Percentiles rank a stretch among this genome's conserved stretches.
These are phyloP conservation scores for Lasiosphaeria ovina DNA, from an alignment of 495 filamentous ascomycete species.

Conservation along the genomic window DNA sequence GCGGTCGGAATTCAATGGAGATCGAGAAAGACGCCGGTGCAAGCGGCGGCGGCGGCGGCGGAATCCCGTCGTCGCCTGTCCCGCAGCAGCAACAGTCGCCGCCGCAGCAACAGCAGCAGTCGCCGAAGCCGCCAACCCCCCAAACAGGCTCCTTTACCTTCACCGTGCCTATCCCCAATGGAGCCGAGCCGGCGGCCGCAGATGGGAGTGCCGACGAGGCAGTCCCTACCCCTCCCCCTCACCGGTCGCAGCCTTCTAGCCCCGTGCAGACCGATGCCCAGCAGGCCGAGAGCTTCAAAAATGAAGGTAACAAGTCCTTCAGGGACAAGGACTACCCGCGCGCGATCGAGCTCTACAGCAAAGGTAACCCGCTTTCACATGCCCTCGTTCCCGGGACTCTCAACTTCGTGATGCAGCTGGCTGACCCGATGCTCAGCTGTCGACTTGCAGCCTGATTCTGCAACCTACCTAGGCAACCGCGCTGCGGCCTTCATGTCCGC, in stretches of 20 bases:
- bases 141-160: constrained; percentile 30
- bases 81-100: constrained; percentile 23
- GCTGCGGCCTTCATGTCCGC: constrained; percentile 90
- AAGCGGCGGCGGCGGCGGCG: constrained; percentile 39
- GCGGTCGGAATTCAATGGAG: constrained; percentile 73
- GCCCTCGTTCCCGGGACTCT: neutral
- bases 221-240: constrained; percentile 78
- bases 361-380: constrained; percentile 57
- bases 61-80: constrained; percentile 43
- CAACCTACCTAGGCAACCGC: constrained; percentile 92
- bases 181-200: constrained; percentile 42
- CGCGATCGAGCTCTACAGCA: constrained; percentile 89
- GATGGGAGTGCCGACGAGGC: constrained; percentile 34
- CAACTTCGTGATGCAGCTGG: constrained; percentile 3
- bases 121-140: constrained; percentile 28
- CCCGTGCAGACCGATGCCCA: constrained; percentile 54
- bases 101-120: constrained; percentile 22
- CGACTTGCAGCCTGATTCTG: constrained; percentile 70
- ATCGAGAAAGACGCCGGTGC: constrained; percentile 63
- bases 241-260: constrained; percentile 62
- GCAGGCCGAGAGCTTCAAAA: constrained; percentile 86
- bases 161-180: constrained; percentile 50
- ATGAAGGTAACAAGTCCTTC: constrained; percentile 92
- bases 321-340: constrained; percentile 82
- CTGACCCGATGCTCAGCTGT: constrained; percentile 60